phyloP scores from a whole-genome alignment of 2,329 filamentous ascomycete genomes.

The Exophiala sp. region DNA sequence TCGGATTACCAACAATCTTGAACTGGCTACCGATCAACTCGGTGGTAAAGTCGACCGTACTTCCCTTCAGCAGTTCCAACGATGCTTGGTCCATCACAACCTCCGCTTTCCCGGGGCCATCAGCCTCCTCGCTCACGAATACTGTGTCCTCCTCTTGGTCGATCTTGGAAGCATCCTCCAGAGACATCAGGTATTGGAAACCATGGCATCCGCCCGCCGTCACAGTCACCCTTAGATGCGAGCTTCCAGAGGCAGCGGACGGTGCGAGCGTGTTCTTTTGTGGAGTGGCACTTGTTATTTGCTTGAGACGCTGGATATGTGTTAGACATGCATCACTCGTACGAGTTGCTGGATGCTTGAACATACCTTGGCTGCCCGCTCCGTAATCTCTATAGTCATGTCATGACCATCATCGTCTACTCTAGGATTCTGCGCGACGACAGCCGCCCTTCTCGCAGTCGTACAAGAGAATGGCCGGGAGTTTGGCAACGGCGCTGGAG shows the following conservation, averaged over 20 bases:
- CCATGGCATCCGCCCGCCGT: conserved; percentile 95
- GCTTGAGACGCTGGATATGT: conserved; percentile 58
- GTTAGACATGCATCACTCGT: conserved; percentile 2
- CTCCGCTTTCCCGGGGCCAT: conserved; percentile 55
- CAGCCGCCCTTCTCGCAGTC: conserved; percentile 35
- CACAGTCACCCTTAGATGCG: conserved; percentile 86
- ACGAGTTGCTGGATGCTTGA: neutral
- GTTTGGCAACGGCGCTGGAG: neutral
- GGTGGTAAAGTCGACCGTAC: conserved; percentile 93
- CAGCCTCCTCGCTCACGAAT: conserved; percentile 62
- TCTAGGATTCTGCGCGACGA: conserved; percentile 63
- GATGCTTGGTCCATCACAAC: conserved; percentile 86
- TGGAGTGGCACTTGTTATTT: conserved; percentile 68
- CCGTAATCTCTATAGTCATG: conserved; percentile 78
- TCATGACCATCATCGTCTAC: conserved; percentile 79
- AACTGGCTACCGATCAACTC: conserved; percentile 95
- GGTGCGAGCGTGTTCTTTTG: conserved; percentile 40
- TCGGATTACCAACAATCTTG: conserved; percentile 90
- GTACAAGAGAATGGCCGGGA: conserved; percentile 36
- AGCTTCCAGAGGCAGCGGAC: conserved; percentile 52
- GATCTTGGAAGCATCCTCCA: conserved; percentile 59
- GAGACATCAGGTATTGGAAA: conserved; percentile 93
- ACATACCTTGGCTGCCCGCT: conserved; percentile 72
- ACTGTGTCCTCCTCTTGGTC: conserved; percentile 78
- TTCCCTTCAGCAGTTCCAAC: conserved; percentile 82